Conservation (phyloP, 163 green algal genomes). For the Coccomyxa subellipsoidea region DNA sequence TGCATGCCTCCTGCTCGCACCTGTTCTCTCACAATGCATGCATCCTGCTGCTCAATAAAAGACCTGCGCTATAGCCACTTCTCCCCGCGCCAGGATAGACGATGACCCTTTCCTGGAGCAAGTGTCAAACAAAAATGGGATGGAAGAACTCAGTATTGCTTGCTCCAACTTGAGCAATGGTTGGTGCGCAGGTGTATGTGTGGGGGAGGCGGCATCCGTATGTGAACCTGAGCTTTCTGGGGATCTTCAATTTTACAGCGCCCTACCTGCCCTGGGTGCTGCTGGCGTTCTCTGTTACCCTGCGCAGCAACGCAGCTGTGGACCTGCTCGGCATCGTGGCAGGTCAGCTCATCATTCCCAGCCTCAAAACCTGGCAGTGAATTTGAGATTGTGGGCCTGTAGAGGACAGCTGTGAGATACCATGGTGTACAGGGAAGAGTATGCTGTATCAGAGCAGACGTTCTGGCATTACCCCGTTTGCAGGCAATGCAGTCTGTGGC, state of each 20-base stretch:
- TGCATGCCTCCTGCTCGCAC: too few species aligned
- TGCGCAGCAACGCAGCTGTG: conserved; percentile 81
- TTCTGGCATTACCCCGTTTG: too few species aligned
- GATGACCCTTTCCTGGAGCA: too few species aligned
- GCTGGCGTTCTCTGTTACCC: conserved; percentile 88
- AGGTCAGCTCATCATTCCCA: conserved; percentile 34
- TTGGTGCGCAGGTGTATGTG: conserved; percentile 96
- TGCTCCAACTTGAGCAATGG: too few species aligned
- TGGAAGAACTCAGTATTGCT: too few species aligned
- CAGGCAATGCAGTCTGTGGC: too few species aligned
- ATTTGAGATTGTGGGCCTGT: background rate
- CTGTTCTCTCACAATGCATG: too few species aligned
- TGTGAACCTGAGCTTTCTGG: conserved; percentile 93
- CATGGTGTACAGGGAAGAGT: background rate
- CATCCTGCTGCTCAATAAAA: too few species aligned
- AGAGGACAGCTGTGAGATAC: background rate
- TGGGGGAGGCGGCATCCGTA: conserved; percentile 91
- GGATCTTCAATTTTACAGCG: conserved; percentile 98
- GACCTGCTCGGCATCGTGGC: conserved; percentile 96
- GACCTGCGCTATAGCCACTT: too few species aligned
- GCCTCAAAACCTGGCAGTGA: background rate
- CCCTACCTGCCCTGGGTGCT: conserved; percentile 99
- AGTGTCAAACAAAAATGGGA: too few species aligned
- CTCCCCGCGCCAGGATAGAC: too few species aligned
- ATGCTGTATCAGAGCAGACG: too few species aligned